phyloP scores from a whole-genome alignment of 2,329 filamentous ascomycete genomes.

The Chaetomiaceae sp. region DNA sequence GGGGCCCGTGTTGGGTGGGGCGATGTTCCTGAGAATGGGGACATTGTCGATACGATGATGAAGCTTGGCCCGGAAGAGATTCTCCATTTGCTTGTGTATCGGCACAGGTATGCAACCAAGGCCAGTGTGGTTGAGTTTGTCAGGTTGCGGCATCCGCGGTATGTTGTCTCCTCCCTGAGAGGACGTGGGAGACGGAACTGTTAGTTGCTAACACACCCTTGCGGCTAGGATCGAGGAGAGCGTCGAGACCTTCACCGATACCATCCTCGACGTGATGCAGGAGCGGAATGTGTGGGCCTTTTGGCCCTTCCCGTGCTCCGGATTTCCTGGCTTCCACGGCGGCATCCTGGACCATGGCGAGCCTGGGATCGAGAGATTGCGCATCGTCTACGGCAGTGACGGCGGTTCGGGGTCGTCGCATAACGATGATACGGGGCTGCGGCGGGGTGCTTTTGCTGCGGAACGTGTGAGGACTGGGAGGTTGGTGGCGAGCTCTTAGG shows the following conservation, averaged over 20 bases:
- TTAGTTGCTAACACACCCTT: too few species aligned
- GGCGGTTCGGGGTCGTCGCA: slow-evolving; percentile 3
- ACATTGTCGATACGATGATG: slow-evolving; percentile 36
- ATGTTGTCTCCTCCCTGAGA: background rate
- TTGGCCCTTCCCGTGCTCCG: background rate
- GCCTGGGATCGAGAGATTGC: slow-evolving; percentile 7
- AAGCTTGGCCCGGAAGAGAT: slow-evolving; percentile 48
- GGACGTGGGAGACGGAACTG: too few species aligned
- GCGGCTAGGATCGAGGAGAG: slow-evolving; percentile 36
- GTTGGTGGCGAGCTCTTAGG: slow-evolving; percentile 4
- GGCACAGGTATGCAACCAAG: slow-evolving; percentile 41
- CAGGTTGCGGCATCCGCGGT: slow-evolving; percentile 34
- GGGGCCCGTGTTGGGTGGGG: slow-evolving; percentile 30
- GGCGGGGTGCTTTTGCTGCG: too few species aligned
- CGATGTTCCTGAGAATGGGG: slow-evolving; percentile 24
- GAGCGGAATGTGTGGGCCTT: slow-evolving; percentile 15
- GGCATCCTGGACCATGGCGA: slow-evolving; percentile 17
- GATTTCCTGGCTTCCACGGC: slow-evolving; percentile 16
- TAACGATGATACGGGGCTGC: background rate
- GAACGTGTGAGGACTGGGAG: background rate
- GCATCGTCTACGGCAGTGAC: slow-evolving; percentile 6
- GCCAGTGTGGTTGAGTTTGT: slow-evolving; percentile 41
- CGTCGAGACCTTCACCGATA: slow-evolving; percentile 38
- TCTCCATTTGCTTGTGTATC: slow-evolving; percentile 44
- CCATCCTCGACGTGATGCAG: slow-evolving; percentile 20